Base-by-base conservation (phyloP, 2,329 filamentous ascomycete species). In the Endocalyx cinctus region DNA sequence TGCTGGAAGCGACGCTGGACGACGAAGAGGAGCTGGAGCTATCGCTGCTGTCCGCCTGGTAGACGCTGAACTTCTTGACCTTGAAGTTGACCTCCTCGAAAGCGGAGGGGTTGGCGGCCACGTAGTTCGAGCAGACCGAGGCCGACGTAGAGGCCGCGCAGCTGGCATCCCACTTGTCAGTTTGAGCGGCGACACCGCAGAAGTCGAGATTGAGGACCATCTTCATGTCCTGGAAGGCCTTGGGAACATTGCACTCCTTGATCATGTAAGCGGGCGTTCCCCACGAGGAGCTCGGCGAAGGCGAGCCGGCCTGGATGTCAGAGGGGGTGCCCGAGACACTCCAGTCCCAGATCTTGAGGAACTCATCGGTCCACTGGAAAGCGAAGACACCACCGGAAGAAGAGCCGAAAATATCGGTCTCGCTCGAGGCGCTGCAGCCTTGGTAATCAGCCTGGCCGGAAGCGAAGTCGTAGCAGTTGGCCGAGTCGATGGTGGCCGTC, bases 291-390 rank as follows among this genome's bases (percentile, higher is more conserved):
- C 27, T 36, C 11, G 54, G 54, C 17, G 40, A 31, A 10, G 53
- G 53, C 11, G 47, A 43, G 32, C 39, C 43, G n/a, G 31, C 39
- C 7, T 56, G 54, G 30, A 83, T 72, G 52, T 85, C 78, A n/a
- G 78, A 64, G n/a, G 59, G 53, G n/a, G 79, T 67, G 10, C 58
- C 51, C 17, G 51, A 53, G 18, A 74, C 70, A 0, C 72, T 64
- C 57, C 84, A 87, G 59, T 78, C 79, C 70, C 74, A 87, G 36
- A 85, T 64, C 27, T 67, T 74, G 48, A 87, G 78, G 16, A 66
- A 69, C 1, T 67, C 53, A 23, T 63, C 59, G 12, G 74, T 80
- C 79, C 81, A 85, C 45, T 79, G 68, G 39, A 73, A 71, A 11
- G 72, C 74, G 40, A 19, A 69, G 27, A 67, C 52, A 37, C 65